Conservation (phyloP, 192 early-diverging fungal genomes). For the Phlyctochytrium bullatum region DNA sequence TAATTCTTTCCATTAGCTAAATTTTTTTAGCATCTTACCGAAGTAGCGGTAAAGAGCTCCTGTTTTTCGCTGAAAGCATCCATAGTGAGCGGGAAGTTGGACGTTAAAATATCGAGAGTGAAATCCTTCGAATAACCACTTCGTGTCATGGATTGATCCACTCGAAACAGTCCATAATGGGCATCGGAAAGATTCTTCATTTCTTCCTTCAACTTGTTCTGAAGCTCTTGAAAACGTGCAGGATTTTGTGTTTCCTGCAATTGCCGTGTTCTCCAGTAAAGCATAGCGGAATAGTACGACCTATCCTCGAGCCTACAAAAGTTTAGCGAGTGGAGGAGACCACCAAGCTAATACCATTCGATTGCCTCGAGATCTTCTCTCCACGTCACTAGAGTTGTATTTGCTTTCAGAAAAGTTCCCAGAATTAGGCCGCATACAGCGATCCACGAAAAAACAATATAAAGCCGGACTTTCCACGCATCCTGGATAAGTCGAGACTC, state of each 20-base stretch:
- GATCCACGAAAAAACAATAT: background rate
- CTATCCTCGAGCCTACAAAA: background rate
- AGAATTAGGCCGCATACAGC: background rate
- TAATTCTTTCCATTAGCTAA: background rate
- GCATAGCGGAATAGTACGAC: background rate
- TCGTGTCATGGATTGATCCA: background rate
- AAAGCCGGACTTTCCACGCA: background rate
- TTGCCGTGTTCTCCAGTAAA: constrained; percentile 8
- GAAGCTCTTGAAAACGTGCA: background rate
- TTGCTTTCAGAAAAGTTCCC: background rate
- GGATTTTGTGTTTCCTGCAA: background rate
- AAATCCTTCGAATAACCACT: background rate
- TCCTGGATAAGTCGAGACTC: too few relatives aligned
- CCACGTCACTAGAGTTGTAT: background rate
- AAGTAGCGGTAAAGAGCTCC: too few relatives aligned
- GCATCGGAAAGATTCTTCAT: background rate
- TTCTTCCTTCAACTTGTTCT: background rate
- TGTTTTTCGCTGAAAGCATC: too few relatives aligned
- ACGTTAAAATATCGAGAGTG: background rate
- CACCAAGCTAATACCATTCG: background rate
- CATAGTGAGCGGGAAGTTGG: background rate
- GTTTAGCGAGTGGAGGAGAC: background rate
- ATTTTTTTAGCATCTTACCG: too few relatives aligned
- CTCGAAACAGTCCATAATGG: background rate
- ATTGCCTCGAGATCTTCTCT: background rate